Evolutionary conservation across 108 stramenopile genomes (phyloP).

Genomic region (Cyclotella choctawhatcheeana): DNA sequence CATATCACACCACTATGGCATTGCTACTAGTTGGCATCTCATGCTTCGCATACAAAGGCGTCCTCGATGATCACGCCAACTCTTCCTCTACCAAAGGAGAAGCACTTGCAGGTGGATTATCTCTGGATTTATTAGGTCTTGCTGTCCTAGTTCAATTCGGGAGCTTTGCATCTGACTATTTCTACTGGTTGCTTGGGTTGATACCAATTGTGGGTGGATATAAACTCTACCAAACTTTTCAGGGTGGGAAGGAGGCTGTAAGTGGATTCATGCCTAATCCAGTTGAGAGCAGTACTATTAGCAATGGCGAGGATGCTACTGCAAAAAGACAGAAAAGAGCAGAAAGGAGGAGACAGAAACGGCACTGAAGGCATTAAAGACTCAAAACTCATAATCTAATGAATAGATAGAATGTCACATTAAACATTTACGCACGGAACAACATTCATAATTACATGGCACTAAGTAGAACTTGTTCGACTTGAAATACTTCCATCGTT

Average conservation of each 20-base stretch:
- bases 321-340: slow-evolving; percentile 58
- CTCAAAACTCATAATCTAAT: background rate
- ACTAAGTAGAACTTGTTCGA: background rate
- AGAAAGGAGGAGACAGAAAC: slow-evolving; percentile 57
- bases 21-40: slow-evolving; percentile 41
- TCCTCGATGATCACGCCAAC: slow-evolving; percentile 55
- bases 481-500: slow-evolving; percentile 2
- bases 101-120: slow-evolving; percentile 58
- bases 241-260: slow-evolving; percentile 1
- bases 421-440: background rate
- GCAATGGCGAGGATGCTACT: slow-evolving; percentile 22
- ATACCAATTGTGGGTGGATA: slow-evolving; percentile 36
- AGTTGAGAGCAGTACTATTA: slow-evolving; percentile 6
- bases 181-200: slow-evolving; percentile 49
- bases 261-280: slow-evolving; percentile 13
- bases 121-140: slow-evolving; percentile 62
- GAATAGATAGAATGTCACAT: background rate
- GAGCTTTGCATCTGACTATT: slow-evolving; percentile 45
- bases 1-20: slow-evolving; percentile 29
- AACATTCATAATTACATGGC: background rate
- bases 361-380: slow-evolving; percentile 12
- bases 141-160: slow-evolving; percentile 57
- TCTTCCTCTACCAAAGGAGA: slow-evolving; percentile 26
- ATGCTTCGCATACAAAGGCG: slow-evolving; percentile 53
- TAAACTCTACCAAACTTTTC: slow-evolving; percentile 46